A percentile compares a stretch with the other conserved stretches of the same genome.
Evolutionary conservation across 2,329 filamentous ascomycete species (phyloP).

Genomic region (Monilinia aucupariae): DNA sequence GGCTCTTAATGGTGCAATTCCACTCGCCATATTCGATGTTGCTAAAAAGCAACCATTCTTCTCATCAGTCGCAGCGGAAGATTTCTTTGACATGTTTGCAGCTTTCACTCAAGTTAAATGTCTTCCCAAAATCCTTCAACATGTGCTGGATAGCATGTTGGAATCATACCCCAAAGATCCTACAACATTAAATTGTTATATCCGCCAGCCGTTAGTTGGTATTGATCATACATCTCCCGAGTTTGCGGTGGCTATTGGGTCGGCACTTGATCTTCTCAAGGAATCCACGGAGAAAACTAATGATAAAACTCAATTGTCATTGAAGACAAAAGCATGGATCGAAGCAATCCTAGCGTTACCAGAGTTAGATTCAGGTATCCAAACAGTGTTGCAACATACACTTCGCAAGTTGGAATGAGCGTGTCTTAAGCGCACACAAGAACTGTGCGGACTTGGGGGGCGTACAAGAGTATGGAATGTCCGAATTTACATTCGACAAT

Average conservation of each 20-base stretch:
- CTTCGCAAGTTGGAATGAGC: conserved; percentile 27
- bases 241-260: conserved; percentile 67
- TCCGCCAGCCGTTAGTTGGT: conserved; percentile 65
- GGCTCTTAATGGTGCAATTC: conserved; percentile 86
- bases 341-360: conserved; percentile 45
- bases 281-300: conserved; percentile 41
- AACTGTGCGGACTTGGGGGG: not conserved
- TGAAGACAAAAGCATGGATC: conserved; percentile 51
- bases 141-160: conserved; percentile 63
- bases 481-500: not conserved
- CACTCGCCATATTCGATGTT: conserved; percentile 84
- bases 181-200: conserved; percentile 63
- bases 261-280: conserved; percentile 58
- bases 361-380: conserved; percentile 51
- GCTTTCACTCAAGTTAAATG: conserved; percentile 63
- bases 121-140: conserved; percentile 60
- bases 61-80: conserved; percentile 58
- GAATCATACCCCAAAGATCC: conserved; percentile 54
- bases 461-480: not conserved
- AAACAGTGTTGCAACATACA: conserved; percentile 49
- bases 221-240: conserved; percentile 57
- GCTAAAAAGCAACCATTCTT: conserved; percentile 73
- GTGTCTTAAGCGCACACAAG: not conserved
- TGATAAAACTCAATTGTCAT: conserved; percentile 43
- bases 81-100: conserved; percentile 76